A percentile compares a stretch with the other conserved stretches of the same genome.
phyloP scores from a whole-genome alignment of 2,329 filamentous ascomycete species.

The Aspergillus costaricaensis region DNA sequence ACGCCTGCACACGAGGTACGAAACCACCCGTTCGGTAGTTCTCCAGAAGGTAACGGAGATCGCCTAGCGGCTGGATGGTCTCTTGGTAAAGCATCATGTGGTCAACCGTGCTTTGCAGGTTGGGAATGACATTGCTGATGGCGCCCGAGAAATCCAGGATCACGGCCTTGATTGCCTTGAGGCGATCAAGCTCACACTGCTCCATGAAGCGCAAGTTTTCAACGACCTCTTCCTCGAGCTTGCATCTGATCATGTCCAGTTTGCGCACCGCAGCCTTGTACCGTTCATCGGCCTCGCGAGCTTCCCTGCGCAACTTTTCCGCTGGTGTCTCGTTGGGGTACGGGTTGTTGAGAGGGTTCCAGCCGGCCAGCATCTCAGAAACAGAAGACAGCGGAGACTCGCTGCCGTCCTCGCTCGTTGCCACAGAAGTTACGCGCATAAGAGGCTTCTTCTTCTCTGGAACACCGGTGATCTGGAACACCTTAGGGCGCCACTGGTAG shows the following conservation, averaged over 20 bases:
- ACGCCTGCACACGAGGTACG: slow-evolving; percentile 83
- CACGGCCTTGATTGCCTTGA: slow-evolving; percentile 98
- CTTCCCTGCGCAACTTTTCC: slow-evolving; percentile 84
- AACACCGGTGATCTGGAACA: slow-evolving; percentile 82
- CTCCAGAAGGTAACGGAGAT: slow-evolving; percentile 90
- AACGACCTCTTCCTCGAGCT: slow-evolving; percentile 92
- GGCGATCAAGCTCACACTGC: slow-evolving; percentile 89
- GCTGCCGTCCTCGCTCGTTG: slow-evolving; percentile 60
- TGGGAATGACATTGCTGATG: slow-evolving; percentile 96
- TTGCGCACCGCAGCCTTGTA: slow-evolving; percentile 86
- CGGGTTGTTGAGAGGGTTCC: slow-evolving; percentile 88
- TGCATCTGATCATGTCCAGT: slow-evolving; percentile 87
- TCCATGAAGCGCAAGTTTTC: slow-evolving; percentile 94
- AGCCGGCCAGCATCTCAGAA: slow-evolving; percentile 84
- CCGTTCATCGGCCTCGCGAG: slow-evolving; percentile 84
- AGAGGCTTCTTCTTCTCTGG: slow-evolving; percentile 81
- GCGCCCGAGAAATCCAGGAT: slow-evolving; percentile 96
- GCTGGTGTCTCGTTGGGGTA: slow-evolving; percentile 91
- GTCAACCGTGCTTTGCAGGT: slow-evolving; percentile 91
- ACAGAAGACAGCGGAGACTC: slow-evolving; percentile 84
- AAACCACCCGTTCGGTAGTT: slow-evolving; percentile 96
- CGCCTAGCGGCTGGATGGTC: slow-evolving; percentile 89
- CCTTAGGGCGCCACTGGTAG: slow-evolving; percentile 94
- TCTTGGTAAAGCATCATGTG: slow-evolving; percentile 99
- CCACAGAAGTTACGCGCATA: slow-evolving; percentile 72